phyloP scores from a whole-genome alignment of 768 basidiomycete species.

The Xerocomellus dryophilus region DNA sequence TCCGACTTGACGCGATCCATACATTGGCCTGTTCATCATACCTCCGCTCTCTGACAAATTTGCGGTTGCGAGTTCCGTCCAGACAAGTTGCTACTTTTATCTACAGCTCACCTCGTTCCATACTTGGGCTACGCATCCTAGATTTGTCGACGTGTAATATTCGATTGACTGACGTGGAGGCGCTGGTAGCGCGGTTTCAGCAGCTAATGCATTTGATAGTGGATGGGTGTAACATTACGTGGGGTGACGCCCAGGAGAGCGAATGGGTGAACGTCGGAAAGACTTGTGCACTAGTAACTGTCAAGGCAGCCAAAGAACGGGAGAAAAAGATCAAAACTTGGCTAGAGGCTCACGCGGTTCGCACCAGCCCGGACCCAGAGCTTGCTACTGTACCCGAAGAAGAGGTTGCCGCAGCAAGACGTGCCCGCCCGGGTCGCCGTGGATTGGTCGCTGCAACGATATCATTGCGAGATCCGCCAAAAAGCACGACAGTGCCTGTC shows the following conservation, averaged over 20 bases:
- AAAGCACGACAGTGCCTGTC: constrained; percentile 15
- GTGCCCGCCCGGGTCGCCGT: constrained; percentile 46
- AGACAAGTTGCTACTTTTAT: constrained; percentile 53
- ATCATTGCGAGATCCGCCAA: constrained; percentile 45
- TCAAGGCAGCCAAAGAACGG: constrained; percentile 58
- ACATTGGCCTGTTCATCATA: constrained; percentile 44
- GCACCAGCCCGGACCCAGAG: neutral
- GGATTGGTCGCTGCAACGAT: constrained; percentile 67
- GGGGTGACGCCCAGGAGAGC: constrained; percentile 47
- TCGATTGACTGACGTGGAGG: constrained; percentile 50
- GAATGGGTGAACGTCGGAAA: constrained; percentile 64
- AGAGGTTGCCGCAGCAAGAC: constrained; percentile 11
- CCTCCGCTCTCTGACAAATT: constrained; percentile 43
- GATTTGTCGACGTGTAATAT: constrained; percentile 76
- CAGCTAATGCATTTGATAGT: constrained; percentile 63
- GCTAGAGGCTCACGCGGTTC: constrained; percentile 37
- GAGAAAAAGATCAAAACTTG: constrained; percentile 60
- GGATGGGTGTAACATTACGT: constrained; percentile 60
- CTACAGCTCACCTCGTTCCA: constrained; percentile 22
- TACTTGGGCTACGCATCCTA: constrained; percentile 54
- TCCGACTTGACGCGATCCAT: constrained; percentile 59
- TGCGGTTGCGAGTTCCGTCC: constrained; percentile 71
- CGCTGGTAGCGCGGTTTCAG: constrained; percentile 48
- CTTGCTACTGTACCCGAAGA: neutral
- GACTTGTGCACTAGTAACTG: constrained; percentile 57